Base-by-base conservation (phyloP, 2,329 filamentous ascomycete genomes). In the Dactylellina drechsleri region DNA sequence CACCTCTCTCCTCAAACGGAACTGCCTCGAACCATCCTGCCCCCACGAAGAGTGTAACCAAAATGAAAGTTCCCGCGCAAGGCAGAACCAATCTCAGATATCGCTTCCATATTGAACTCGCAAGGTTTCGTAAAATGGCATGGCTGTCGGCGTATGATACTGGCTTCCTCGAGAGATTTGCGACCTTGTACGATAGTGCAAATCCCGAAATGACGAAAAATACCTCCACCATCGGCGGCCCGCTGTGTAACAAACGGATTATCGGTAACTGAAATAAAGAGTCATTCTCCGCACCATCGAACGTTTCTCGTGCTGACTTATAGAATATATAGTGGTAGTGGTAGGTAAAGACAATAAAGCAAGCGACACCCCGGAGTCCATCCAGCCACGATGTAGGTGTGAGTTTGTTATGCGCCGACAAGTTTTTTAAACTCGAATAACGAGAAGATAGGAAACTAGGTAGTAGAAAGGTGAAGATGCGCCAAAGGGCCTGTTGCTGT, bases 181-280 rank as follows among this genome's bases (percentile, higher is more conserved):
- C 61, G 23, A 47, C 54, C 28, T 66, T 73, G 40, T 66, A 49
- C 1, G 68, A 73, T 49, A 73, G n/a, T 15, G 41, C 68, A 23
- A 73, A 73, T 15, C 68, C 68, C 2, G 68, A 73, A 13, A 73
- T 73, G 23, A 73, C 49, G 23, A 73, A 73, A 50, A 73, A 73
- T 1, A 73, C 41, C 4, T 40, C 43, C 6, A 73, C 68, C 68
- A 73, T 73, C 15, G 68, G 58, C 13, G 53, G 52, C 5, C 68
- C 68, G n/a, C 40, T 66, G 41, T 66, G 61, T 15, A 73, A 6
- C n/a, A 66, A 26, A 47, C 61, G 56, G 41, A 73, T 66, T 12
- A 66, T 28, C 7, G 68, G 68, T 1, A 73, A 41, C 13, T 52
- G 54, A 16, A 73, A 26, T 16, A 66, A 49, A 43, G 54, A 40